Conservation (phyloP, 2,329 filamentous ascomycete species). For the Venturia aucupariae region DNA sequence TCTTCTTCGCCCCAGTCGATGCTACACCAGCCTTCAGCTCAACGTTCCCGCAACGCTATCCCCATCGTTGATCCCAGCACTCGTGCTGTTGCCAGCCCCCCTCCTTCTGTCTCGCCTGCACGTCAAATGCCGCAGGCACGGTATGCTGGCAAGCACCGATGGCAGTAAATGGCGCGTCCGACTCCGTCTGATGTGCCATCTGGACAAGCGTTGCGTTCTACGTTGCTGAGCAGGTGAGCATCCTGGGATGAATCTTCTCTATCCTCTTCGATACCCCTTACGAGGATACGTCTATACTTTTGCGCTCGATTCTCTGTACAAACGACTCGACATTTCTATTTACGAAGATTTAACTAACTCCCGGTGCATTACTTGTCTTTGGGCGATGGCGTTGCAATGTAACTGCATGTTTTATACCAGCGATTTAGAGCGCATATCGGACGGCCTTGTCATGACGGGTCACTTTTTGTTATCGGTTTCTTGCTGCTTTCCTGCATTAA, state of each 20-base stretch:
- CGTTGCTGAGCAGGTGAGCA: constrained; percentile 25
- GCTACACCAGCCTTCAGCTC: constrained; percentile 82
- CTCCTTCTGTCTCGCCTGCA: constrained; percentile 55
- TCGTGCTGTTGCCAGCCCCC: constrained; percentile 82
- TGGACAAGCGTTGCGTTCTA: constrained; percentile 27
- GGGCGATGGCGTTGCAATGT: constrained; percentile 33
- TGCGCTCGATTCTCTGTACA: constrained; percentile 32
- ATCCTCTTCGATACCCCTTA: constrained; percentile 20
- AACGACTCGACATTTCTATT: constrained; percentile 31
- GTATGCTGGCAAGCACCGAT: constrained; percentile 21
- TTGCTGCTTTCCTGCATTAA: constrained; percentile 19
- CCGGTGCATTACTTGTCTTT: constrained; percentile 24
- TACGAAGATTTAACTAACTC: constrained; percentile 23
- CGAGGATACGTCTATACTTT: constrained; percentile 31
- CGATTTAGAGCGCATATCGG: constrained; percentile 5
- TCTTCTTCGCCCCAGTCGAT: constrained; percentile 59
- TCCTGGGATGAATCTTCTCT: constrained; percentile 6
- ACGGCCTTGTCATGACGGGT: constrained; percentile 23
- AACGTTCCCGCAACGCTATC: constrained; percentile 87
- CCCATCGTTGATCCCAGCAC: constrained; percentile 96
- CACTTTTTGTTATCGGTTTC: constrained; percentile 26
- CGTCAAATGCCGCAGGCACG: constrained; percentile 51
- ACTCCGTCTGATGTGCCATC: constrained; percentile 11
- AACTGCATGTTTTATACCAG: constrained; percentile 9
- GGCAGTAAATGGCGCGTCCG: constrained; percentile 22